A percentile compares a stretch with the other conserved stretches of the same genome.
These are phyloP conservation scores for Hortaea sp. DNA, from an alignment of 2,329 filamentous ascomycete species.

Conservation along the genomic window DNA sequence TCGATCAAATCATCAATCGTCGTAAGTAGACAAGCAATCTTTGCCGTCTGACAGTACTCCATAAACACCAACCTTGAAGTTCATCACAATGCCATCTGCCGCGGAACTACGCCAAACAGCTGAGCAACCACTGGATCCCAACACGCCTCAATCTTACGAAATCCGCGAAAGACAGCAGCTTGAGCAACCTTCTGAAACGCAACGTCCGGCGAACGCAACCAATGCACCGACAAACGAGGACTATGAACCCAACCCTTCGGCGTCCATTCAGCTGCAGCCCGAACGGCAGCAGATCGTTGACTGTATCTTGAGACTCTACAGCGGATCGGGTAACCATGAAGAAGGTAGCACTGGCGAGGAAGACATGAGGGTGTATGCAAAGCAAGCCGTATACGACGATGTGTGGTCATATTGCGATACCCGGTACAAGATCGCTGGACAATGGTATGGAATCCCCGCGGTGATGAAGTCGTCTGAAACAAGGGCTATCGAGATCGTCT, in stretches of 20 bases:
- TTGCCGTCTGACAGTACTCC: no score
- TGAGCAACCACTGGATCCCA: background rate
- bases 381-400: constrained; percentile 39
- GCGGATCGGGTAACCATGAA: constrained; percentile 28
- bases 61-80: background rate
- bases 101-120: background rate
- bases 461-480: constrained; percentile 32
- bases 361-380: constrained; percentile 41
- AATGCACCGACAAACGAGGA: constrained; percentile 26
- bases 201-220: background rate
- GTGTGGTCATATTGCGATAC: constrained; percentile 40
- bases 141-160: constrained; percentile 1
- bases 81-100: background rate
- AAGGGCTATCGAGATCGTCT: constrained; percentile 32
- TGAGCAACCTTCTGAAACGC: background rate
- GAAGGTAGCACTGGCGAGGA: constrained; percentile 37
- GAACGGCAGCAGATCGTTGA: constrained; percentile 33
- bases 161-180: background rate
- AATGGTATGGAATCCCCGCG: constrained; percentile 41
- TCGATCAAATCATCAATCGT: no score
- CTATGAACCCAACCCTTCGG: constrained; percentile 32
- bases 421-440: constrained; percentile 41
- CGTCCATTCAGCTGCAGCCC: constrained; percentile 25
- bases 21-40: no score
- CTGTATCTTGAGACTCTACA: constrained; percentile 36